Base-by-base conservation (phyloP, 805 yeast species). In the Lachancea fermentati region DNA sequence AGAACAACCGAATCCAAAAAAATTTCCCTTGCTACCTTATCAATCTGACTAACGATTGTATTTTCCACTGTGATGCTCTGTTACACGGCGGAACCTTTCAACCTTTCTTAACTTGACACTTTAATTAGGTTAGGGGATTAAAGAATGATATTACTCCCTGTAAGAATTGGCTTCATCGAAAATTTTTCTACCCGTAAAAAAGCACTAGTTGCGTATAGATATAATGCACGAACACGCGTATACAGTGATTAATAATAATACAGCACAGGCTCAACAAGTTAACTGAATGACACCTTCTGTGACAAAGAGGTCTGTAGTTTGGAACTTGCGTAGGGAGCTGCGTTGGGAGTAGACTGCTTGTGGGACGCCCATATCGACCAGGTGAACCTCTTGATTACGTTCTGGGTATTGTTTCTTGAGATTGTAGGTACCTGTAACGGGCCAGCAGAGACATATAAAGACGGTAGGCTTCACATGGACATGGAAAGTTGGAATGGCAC, bases 281-380 rank as follows among this genome's bases (percentile, higher is more conserved):
- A 50, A 31, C 8, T 45, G 44, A 15, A 49, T 29, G 19, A 49
- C 36, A 7, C 57, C 58, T 19, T 54, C 55, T 4, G 52, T 48
- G 16, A 47, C 46, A 36, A 59, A 59, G 15, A 54, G 39, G 37
- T 59, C 63, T 19, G 54, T 52, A 9, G 44, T 62, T 41, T 72
- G 76, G 42, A 75, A 73, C 48, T 74, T 76, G 22, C 78, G 67
- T 30, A 73, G 47, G 11, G 69, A 66, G 2, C 62, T 62, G 46
- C 63, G 62, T 44, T 62, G 48, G n/a, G 50, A 31, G 54, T 65
- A 59, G 58, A 81, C 32, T 75, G 76, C 52, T 66, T 71, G 55
- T 2, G 94, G 93, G 9, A 80, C 68, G 9, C 93, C 93, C 43
- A 78, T 68, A 51, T 85, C 95, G 12, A 83, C 70, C 45, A 83